Evolutionary conservation across 1,284 basidiomycete genomes (phyloP), one percentile per base, ranked within the genome.

Genomic region (Xerocomus amazonicus): DNA sequence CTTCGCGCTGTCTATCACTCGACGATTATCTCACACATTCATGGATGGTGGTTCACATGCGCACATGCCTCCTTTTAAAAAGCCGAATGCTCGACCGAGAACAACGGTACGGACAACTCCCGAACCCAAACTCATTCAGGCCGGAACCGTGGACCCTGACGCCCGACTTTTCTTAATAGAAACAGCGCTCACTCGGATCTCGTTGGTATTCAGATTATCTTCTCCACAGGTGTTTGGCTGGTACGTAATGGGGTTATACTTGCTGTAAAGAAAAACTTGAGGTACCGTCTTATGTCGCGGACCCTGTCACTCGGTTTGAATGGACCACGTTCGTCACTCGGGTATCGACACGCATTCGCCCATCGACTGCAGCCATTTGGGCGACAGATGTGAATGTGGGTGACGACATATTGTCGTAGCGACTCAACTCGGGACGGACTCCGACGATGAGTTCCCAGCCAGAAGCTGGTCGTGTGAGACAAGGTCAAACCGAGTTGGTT

Each of bases 371-470:
- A 23, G 19, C 4, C 13, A 9, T 13, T 14, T 14, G 12, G 4
- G 13, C 12, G 19, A 23, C 19, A 4, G 17, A 12, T 23, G 10
- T 23, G 23, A 16, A 16, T 16, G 28, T 28, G 16, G 33, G 6
- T 39, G 10, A 28, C n/a, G 52, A 6, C 23, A 28, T 29, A 29
- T 41, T 17, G 39, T 5, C 28, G 27, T 9, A 6, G 33, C 2
- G 17, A 35, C 26, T 8, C 6, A 13, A 9, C 23, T 13, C 19
- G 19, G 27, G 39, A 37, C 32, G 10, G 29, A 4, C 16, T 31
- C 29, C 41, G 14, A 9, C n/a, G 3, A 9, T 35, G 19, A 4
- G 4, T 45, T 59, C 53, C 33, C 57, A 57, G 38, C 39, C 19
- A 27, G 36, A 35, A 35, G 33, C 17, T 1, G 26, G 28, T 45